A percentile compares a stretch with the other conserved stretches of the same genome.
Evolutionary conservation across 108 stramenopile genomes (phyloP).

Genomic region (Pseudonitzschia multiseries): DNA sequence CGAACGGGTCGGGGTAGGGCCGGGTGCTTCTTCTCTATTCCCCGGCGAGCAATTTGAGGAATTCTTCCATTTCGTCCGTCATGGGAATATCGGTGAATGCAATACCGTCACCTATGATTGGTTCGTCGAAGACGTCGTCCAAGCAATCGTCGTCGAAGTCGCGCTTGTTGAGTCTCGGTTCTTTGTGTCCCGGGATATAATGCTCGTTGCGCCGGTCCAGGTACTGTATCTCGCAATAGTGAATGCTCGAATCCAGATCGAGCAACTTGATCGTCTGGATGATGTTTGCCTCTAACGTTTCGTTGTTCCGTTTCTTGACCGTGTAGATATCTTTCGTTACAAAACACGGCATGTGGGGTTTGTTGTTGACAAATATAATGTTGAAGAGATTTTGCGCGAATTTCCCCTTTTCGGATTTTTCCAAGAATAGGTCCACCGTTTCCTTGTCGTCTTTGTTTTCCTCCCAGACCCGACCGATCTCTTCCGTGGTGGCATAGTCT

Average conservation of each 20-base stretch:
- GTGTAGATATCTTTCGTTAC: neutral
- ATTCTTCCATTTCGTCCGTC: constrained; percentile 17
- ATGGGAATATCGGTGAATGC: constrained; percentile 13
- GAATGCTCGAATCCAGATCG: constrained; percentile 5
- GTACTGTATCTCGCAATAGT: constrained; percentile 6
- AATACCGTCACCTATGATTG: constrained; percentile 3
- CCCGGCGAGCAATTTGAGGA: neutral
- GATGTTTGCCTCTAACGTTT: neutral
- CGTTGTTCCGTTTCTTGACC: neutral
- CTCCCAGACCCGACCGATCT: neutral
- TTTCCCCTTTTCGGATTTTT: constrained; percentile 4
- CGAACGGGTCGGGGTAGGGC: neutral
- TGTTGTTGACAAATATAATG: neutral
- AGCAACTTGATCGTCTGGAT: constrained; percentile 7
- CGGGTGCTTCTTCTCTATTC: neutral
- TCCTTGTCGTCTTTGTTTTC: constrained; percentile 10
- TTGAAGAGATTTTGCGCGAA: constrained; percentile 11
- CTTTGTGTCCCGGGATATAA: neutral
- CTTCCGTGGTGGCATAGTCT: neutral
- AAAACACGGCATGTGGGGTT: constrained; percentile 13
- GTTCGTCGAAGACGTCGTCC: neutral
- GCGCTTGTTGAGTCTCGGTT: constrained; percentile 7
- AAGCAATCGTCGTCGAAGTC: neutral
- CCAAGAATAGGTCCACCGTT: constrained; percentile 5
- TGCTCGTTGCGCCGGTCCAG: neutral